Base-by-base conservation (phyloP, 164 flowering plant genomes). In the Malania oleifera region DNA sequence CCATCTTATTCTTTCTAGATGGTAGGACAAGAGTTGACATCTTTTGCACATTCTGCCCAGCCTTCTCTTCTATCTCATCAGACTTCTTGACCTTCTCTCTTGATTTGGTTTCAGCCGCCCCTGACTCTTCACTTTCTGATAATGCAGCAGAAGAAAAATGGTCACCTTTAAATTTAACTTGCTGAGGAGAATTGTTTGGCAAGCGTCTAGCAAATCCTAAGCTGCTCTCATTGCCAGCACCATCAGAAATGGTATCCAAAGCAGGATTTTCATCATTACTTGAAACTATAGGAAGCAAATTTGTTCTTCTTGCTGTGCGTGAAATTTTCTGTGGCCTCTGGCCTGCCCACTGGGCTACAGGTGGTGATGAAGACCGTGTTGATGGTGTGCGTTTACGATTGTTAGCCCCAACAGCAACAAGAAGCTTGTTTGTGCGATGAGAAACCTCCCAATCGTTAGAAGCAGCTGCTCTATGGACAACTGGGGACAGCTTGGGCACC, bases 51-150 rank as follows among this genome's bases (percentile, higher is more conserved):
- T 64, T 68, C 34, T 68, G 83, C 34, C 71, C 85, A 59, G 75
- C 61, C 75, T 82, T 91, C 39, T 82, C 87, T 59, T 85, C 91
- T 27, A 70, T 23, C 18, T 80, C 85, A 67, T 75, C 80, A 67
- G 72, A 67, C 54, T 67, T 82, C 68, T 75, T 86, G 29, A 64
- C 67, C 70, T 80, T 88, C 22, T 80, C 86, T 62, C 74, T 81
- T 37, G 72, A 69, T 70, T 83, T 85, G 25, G 59, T 70, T 61
- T 84, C 91, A 67, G 81, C 77, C 67, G 78, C 83, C 26, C 83
- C 90, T 20, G 91, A 85, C 60, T 86, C 98, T 70, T 91, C 98
- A 63, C 89, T 89, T 75, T 86, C 96, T 52, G 98, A 88, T 64
- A 85, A 73, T 23, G 78, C 70, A 66, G 85, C 74, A 54, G 91